phyloP scores from a whole-genome alignment of 163 green algal genomes.

The Picocystis sp. region DNA sequence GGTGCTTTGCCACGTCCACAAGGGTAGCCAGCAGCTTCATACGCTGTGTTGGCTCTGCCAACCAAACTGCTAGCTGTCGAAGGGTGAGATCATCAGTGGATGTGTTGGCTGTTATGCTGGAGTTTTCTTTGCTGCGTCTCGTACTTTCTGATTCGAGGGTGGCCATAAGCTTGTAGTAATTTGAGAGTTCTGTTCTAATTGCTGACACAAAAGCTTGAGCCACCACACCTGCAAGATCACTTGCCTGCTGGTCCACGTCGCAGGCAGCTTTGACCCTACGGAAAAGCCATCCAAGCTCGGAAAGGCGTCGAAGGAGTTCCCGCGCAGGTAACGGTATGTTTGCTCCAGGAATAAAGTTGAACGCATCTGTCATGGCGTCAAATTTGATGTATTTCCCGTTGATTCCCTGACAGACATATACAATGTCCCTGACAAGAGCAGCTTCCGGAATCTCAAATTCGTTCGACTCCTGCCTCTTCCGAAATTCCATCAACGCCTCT shows the following conservation, averaged over 20 bases:
- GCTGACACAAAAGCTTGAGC: constrained; percentile 43
- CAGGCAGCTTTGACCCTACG: constrained; percentile 11
- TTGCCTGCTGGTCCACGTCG: constrained; percentile 2
- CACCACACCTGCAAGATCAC: constrained; percentile 15
- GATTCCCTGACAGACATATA: constrained; percentile 53
- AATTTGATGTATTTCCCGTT: constrained; percentile 37
- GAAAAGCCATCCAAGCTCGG: constrained; percentile 57
- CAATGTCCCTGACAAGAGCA: constrained; percentile 45
- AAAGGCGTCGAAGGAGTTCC: constrained; percentile 33
- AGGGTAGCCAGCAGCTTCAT: constrained; percentile 50
- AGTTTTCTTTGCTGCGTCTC: constrained; percentile 19
- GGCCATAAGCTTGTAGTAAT: constrained; percentile 61
- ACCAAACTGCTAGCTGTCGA: constrained; percentile 47
- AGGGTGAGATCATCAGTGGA: constrained; percentile 32
- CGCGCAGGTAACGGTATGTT: constrained; percentile 18
- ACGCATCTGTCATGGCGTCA: constrained; percentile 14
- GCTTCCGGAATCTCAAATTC: constrained; percentile 21
- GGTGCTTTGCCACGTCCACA: constrained; percentile 20
- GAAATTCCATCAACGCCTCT: too few species aligned
- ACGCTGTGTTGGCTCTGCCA: constrained; percentile 42
- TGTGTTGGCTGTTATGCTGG: constrained; percentile 12
- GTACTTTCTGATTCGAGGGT: constrained; percentile 33
- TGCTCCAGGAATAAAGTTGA: constrained; percentile 20
- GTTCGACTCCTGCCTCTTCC: neutral
- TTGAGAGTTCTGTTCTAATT: constrained; percentile 37